phyloP scores from a whole-genome alignment of 2,329 filamentous ascomycete species.

The Bimuria novae-zelandiae region DNA sequence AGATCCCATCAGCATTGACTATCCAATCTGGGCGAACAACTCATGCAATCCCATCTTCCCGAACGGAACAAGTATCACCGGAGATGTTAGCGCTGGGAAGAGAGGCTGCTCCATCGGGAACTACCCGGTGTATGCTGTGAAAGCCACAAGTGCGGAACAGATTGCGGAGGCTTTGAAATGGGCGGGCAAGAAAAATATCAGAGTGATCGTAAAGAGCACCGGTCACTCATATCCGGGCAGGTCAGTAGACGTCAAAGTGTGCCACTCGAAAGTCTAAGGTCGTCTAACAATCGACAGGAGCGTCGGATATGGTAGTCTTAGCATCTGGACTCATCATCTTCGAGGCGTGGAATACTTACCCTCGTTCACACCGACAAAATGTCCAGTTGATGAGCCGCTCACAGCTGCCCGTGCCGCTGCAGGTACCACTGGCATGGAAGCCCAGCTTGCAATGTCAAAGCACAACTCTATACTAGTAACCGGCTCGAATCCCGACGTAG shows the following conservation, averaged over 20 bases:
- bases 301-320: slow-evolving; percentile 20
- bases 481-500: slow-evolving; percentile 38
- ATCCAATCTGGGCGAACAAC: slow-evolving; percentile 35
- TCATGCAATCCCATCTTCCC: slow-evolving; percentile 36
- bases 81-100: slow-evolving; percentile 24
- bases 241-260: background rate
- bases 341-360: slow-evolving; percentile 28
- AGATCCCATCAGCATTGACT: slow-evolving; percentile 35
- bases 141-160: slow-evolving; percentile 27
- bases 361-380: slow-evolving; percentile 24
- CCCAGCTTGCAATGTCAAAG: slow-evolving; percentile 20
- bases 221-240: slow-evolving; percentile 32
- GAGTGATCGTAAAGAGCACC: slow-evolving; percentile 34
- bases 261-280: background rate
- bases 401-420: slow-evolving; percentile 26
- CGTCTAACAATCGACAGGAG: slow-evolving; percentile 14
- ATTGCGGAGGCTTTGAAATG: slow-evolving; percentile 27
- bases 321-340: slow-evolving; percentile 38
- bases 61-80: slow-evolving; percentile 36
- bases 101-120: slow-evolving; percentile 29
- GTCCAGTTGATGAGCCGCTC: slow-evolving; percentile 8
- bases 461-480: slow-evolving; percentile 23
- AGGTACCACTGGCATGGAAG: slow-evolving; percentile 25
- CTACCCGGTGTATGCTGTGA: slow-evolving; percentile 36
- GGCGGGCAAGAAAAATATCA: slow-evolving; percentile 26